Conservation (phyloP, 2,329 filamentous ascomycete species). For the Pseudonectria foliicola region DNA sequence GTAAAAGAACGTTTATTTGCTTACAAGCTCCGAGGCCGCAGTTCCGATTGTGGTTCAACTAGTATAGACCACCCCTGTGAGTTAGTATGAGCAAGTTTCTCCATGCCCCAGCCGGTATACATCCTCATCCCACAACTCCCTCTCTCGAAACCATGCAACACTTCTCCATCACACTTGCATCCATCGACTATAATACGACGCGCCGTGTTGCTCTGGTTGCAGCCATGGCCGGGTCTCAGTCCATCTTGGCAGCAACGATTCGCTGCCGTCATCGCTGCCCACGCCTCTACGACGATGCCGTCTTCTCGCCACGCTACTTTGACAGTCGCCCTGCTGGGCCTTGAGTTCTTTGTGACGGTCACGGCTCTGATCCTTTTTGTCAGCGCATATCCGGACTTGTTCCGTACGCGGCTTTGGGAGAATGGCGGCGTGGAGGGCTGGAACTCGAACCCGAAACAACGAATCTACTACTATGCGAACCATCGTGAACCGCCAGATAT, state of each 20-base stretch:
- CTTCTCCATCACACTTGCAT: background rate
- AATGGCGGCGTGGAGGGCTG: constrained; percentile 23
- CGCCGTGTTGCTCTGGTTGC: no score
- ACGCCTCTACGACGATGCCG: constrained; percentile 6
- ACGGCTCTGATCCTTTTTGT: constrained; percentile 13
- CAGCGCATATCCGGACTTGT: constrained; percentile 16
- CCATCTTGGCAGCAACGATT: background rate
- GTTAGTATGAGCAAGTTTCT: constrained; percentile 30
- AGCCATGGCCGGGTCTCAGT: background rate
- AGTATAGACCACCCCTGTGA: constrained; percentile 12
- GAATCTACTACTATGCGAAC: constrained; percentile 26
- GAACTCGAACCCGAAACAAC: constrained; percentile 23
- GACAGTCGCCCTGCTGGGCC: constrained; percentile 6
- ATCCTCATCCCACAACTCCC: background rate
- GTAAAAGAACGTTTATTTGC: no score
- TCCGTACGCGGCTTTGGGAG: constrained; percentile 19
- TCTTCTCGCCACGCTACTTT: background rate
- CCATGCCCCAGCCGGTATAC: background rate
- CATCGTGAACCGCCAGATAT: constrained; percentile 21
- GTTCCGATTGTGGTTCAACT: no score
- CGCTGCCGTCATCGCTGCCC: background rate
- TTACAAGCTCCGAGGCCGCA: no score
- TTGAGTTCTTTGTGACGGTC: constrained; percentile 12
- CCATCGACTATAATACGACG: no score
- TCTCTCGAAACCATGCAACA: background rate